Base-by-base conservation (phyloP, 1,139 yeast genomes). In the Debaryomyces sp. region DNA sequence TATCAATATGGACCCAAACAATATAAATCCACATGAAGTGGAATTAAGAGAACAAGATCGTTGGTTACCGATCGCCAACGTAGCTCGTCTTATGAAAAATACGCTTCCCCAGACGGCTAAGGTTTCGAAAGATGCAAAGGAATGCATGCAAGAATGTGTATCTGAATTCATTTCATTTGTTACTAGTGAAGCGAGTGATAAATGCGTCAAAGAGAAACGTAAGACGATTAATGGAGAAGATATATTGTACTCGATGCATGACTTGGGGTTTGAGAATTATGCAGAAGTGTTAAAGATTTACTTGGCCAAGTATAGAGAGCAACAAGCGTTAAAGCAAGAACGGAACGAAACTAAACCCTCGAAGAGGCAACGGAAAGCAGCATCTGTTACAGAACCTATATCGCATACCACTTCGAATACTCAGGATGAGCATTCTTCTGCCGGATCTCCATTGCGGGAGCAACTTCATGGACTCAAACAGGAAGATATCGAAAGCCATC, bases 221-320 rank as follows among this genome's bases (percentile, higher is more conserved):
- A 85, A 85, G 59, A 85, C 90, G 2, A 80, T 85, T 39, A 85
- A 84, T 60, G 90, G 90, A 15, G 90, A 85, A 62, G 90, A 85
- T 58, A 78, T 85, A 21, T 67, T 85, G 52, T 84, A 79, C 64
- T 84, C 88, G 21, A 81, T 85, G 87, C 79, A 81, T 50, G 80
- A 84, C 44, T 74, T 85, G 41, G 90, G 90, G 26, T 85, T 85
- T 64, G 90, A 85, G 59, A 84, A 84, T 59, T 85, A 85, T 61
- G 83, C 89, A 8, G 90, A 85, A 62, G 86, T 85, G 8, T 73
- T 85, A 54, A 84, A 84, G 62, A 85, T 85, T 34, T 85, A 84
- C 59, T 68, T 85, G 52, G 87, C 90, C 40, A 85, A 85, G 61
- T 85, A 84, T 60, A 67, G 90, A 50, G 77, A 75, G 63, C 90